phyloP scores from a whole-genome alignment of 441 rosid genomes.

The Melastoma candidum region DNA sequence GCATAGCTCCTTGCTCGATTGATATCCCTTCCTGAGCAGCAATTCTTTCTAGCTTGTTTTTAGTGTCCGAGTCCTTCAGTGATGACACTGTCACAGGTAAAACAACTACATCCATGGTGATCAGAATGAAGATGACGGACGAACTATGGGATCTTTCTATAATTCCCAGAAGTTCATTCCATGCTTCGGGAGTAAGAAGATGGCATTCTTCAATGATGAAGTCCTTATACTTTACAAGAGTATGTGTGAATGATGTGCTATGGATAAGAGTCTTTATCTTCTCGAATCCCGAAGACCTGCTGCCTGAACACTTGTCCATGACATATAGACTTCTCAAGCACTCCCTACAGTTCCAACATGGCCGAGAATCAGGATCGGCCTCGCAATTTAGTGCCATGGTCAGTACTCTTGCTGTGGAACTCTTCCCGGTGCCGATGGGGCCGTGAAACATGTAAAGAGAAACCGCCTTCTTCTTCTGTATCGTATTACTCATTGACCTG shows the following conservation, averaged over 20 bases:
- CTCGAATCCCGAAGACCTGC: slow-evolving; percentile 18
- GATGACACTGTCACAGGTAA: slow-evolving; percentile 15
- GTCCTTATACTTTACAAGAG: slow-evolving; percentile 18
- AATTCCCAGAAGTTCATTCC: slow-evolving; percentile 21
- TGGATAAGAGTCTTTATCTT: slow-evolving; percentile 21
- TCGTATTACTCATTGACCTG: slow-evolving; percentile 15
- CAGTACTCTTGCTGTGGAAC: slow-evolving; percentile 15
- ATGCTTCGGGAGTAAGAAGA: slow-evolving; percentile 17
- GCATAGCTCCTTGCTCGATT: slow-evolving; percentile 21
- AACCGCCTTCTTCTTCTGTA: slow-evolving; percentile 12
- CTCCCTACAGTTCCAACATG: slow-evolving; percentile 24
- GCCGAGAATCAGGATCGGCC: slow-evolving; percentile 5
- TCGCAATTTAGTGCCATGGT: slow-evolving; percentile 22
- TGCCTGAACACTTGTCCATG: slow-evolving; percentile 19
- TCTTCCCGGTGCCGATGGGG: slow-evolving; percentile 24
- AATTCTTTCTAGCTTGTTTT: slow-evolving; percentile 15
- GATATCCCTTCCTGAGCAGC: slow-evolving; percentile 13
- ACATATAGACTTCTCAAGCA: slow-evolving; percentile 21
- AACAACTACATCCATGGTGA: slow-evolving; percentile 10
- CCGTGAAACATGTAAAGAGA: slow-evolving; percentile 22
- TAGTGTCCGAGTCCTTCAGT: slow-evolving; percentile 17
- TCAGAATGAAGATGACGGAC: slow-evolving; percentile 15
- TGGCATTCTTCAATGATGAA: slow-evolving; percentile 25
- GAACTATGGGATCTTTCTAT: slow-evolving; percentile 11
- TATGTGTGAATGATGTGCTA: slow-evolving; percentile 19